Evolutionary conservation across 495 filamentous ascomycete genomes (phyloP).

Genomic region (Annulohypoxylon bovei): DNA sequence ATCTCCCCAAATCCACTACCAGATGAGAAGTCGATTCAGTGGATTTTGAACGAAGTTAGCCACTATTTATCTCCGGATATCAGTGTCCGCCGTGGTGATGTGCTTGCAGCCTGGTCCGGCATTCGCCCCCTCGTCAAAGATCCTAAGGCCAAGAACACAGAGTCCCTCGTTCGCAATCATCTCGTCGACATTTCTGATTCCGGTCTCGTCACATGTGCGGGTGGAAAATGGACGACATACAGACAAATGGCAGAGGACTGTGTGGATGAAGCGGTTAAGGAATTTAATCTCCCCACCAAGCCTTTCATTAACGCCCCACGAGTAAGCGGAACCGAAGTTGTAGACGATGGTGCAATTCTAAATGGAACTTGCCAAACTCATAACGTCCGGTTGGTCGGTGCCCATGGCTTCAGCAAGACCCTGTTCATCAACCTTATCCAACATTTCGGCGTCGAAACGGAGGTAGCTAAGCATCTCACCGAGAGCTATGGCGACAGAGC

Average conservation of each 20-base stretch:
- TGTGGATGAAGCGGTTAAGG: slow-evolving; percentile 86
- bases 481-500: slow-evolving; percentile 93
- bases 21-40: slow-evolving; percentile 92
- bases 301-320: slow-evolving; percentile 70
- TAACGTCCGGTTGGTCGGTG: slow-evolving; percentile 86
- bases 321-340: slow-evolving; percentile 79
- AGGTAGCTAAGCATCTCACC: slow-evolving; percentile 91
- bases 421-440: slow-evolving; percentile 99
- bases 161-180: slow-evolving; percentile 95
- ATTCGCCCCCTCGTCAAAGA: slow-evolving; percentile 94
- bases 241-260: slow-evolving; percentile 98
- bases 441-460: slow-evolving; percentile 94
- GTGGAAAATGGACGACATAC: slow-evolving; percentile 99
- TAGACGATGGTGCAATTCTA: slow-evolving; percentile 77
- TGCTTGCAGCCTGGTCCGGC: slow-evolving; percentile 95
- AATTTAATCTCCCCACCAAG: slow-evolving; percentile 75
- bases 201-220: slow-evolving; percentile 92
- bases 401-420: slow-evolving; percentile 93
- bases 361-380: slow-evolving; percentile 94
- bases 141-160: slow-evolving; percentile 90
- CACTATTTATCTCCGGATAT: slow-evolving; percentile 93
- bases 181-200: slow-evolving; percentile 86
- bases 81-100: slow-evolving; percentile 91
- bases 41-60: slow-evolving; percentile 93
- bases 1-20: slow-evolving; percentile 87